Conservation (phyloP, 1,284 basidiomycete species). For the Cystobasidiaceae sp. region DNA sequence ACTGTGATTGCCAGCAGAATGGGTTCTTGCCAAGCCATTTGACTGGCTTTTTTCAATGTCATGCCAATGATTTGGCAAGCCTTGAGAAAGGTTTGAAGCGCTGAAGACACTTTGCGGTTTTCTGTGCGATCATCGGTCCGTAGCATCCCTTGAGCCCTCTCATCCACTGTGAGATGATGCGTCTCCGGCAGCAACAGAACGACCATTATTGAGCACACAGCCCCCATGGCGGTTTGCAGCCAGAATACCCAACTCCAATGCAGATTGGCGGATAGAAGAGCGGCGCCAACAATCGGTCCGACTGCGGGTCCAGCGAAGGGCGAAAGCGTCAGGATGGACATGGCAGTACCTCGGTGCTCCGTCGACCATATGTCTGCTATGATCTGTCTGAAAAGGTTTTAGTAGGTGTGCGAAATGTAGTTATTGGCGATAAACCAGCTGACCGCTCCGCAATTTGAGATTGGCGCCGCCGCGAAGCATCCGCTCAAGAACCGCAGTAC, state of each 20-base stretch:
- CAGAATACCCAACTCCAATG: background rate
- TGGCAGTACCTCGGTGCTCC: background rate
- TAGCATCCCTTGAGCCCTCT: background rate
- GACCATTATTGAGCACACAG: background rate
- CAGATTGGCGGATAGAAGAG: background rate
- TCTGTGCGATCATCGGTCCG: background rate
- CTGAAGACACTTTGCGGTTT: background rate
- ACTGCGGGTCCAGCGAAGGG: background rate
- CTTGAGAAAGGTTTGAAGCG: background rate
- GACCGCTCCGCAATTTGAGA: constrained; percentile 29
- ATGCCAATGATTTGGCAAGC: background rate
- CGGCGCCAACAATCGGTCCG: background rate
- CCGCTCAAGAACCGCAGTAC: constrained; percentile 63
- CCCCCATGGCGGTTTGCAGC: background rate
- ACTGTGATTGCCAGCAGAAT: constrained; percentile 41
- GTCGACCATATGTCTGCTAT: background rate
- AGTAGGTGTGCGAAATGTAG: constrained; percentile 40
- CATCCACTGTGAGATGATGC: background rate
- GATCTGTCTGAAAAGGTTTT: background rate
- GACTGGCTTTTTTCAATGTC: too few relatives aligned
- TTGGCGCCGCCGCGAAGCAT: constrained; percentile 41
- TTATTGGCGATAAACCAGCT: constrained; percentile 48
- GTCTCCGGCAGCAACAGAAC: background rate
- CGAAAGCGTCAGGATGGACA: background rate
- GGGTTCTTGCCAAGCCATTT: constrained; percentile 44